These are phyloP conservation scores for Vaccinium vitisidaea DNA, from an alignment of 148 eudicot genomes.

Conservation along the genomic window DNA sequence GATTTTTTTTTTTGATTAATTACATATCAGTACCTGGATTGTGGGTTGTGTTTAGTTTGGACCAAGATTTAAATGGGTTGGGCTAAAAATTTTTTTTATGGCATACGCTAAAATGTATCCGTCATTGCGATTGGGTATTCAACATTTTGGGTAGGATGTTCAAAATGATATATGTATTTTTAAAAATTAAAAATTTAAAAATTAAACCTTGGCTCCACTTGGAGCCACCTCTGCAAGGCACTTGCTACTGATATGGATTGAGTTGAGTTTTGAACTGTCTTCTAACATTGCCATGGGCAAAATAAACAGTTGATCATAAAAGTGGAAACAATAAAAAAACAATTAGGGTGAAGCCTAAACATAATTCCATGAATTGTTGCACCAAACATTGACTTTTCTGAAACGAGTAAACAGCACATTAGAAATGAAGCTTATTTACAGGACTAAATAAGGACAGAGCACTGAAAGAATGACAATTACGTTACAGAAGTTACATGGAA, in stretches of 20 bases:
- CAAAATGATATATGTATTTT: too few relatives aligned
- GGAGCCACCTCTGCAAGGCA: not conserved
- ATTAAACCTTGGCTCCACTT: too few relatives aligned
- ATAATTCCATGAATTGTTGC: not conserved
- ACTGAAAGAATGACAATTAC: constrained; percentile 39
- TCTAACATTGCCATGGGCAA: not conserved
- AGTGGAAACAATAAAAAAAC: not conserved
- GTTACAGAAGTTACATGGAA: constrained; percentile 10
- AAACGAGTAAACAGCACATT: constrained; percentile 17
- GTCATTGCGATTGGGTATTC: too few relatives aligned
- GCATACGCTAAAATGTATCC: too few relatives aligned
- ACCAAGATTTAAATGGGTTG: too few relatives aligned
- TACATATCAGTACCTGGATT: too few relatives aligned
- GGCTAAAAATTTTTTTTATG: too few relatives aligned
- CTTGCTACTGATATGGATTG: not conserved
- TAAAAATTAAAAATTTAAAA: too few relatives aligned
- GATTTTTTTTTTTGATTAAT: too few relatives aligned
- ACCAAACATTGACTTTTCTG: not conserved
- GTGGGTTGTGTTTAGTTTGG: too few relatives aligned
- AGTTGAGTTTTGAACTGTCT: not conserved
- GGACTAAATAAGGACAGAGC: constrained; percentile 22
- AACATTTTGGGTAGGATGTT: too few relatives aligned
- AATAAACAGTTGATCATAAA: not conserved
- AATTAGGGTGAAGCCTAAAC: not conserved
- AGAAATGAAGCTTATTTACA: constrained; percentile 51